Base-by-base conservation (phyloP, 768 basidiomycete genomes). In the Pseudohyphozyma bogoriensis region DNA sequence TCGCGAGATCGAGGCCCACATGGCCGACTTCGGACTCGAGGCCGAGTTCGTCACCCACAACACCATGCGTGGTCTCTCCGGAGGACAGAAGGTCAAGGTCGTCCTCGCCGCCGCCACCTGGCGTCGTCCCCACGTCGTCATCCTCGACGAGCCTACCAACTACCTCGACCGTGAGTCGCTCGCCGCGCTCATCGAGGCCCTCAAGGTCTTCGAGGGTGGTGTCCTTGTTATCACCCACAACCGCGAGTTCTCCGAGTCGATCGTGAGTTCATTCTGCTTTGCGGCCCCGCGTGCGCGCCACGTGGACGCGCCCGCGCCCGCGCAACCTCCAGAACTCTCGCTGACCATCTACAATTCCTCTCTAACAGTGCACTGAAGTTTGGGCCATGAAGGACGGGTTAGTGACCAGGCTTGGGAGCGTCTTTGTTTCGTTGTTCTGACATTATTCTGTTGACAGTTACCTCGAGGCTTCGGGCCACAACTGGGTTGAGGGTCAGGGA, bases 111-210 rank as follows among this genome's bases (percentile, higher is more conserved):
- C 70, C 49, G 90, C 92, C 71, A 79, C 93, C 45, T 99, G 95
- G 95, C 90, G 95, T 75, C 86, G 91, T 70, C 95, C 95, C 60
- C 93, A 97, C 80, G 75, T 95, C 77, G 87, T 97, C 75, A 93
- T 89, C 75, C 79, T 95, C 76, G 92, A 96, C 76, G 92, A 95
- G 79, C 70, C 70, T 46, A 37, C 71, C 85, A 86, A 99, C 82
- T 99, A 97, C 80, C 85, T 99, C 75, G 95, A 97, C 80, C 88
- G 95, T 75, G 95, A 99, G 78, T 99, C 95, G 67, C 84, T 99
- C 70, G 95, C 95, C 69, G 95, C 95, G 37, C 85, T 99, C 76
- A 99, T 99, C 73, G 87, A 91, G 71, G 95, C 93, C 12, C 83
- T 99, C 78, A 95, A 96, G 83, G 81, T 81, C 75, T 97, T 96